A percentile compares a stretch with the other conserved stretches of the same genome.
phyloP scores from a whole-genome alignment of 352 stramenopile genomes.

The Elongisporangium prolatum region DNA sequence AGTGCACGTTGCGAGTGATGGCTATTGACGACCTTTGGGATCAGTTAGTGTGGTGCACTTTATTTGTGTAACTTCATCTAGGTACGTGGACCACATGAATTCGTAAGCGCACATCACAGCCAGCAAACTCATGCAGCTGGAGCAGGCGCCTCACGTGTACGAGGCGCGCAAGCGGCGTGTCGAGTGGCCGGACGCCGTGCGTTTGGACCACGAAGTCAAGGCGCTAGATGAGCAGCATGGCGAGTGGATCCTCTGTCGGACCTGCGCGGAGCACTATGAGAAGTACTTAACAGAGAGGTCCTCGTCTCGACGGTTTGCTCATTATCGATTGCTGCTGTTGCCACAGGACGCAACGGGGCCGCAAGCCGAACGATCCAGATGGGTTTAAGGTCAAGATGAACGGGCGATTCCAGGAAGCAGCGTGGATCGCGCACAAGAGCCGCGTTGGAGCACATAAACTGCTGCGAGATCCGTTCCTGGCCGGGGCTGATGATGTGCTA shows the following conservation, averaged over 20 bases:
- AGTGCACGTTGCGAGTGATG: constrained; percentile 4
- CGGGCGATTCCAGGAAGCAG: constrained; percentile 49
- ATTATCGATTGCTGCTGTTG: constrained; percentile 1
- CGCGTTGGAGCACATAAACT: constrained; percentile 40
- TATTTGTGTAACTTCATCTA: not conserved
- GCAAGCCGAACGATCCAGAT: constrained; percentile 54
- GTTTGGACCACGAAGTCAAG: constrained; percentile 42
- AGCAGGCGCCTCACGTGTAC: constrained; percentile 14
- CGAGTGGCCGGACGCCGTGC: constrained; percentile 50
- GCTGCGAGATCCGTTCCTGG: not conserved
- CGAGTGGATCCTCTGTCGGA: constrained; percentile 65
- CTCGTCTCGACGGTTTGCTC: not conserved
- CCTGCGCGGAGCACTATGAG: constrained; percentile 51
- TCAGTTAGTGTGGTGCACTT: not conserved
- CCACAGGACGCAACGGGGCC: constrained; percentile 37
- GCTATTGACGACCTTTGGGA: not conserved
- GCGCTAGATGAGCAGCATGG: constrained; percentile 50
- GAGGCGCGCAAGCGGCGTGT: constrained; percentile 43
- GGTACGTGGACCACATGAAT: not conserved
- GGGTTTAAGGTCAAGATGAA: constrained; percentile 80
- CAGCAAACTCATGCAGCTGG: constrained; percentile 8
- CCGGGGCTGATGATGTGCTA: not conserved
- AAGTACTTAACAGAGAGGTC: constrained; percentile 14
- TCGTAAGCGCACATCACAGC: not conserved
- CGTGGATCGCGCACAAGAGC: constrained; percentile 67